Evolutionary conservation across 495 filamentous ascomycete genomes (phyloP), one percentile per base, ranked within the genome.

Genomic region (Saxophila tyrrhenica): DNA sequence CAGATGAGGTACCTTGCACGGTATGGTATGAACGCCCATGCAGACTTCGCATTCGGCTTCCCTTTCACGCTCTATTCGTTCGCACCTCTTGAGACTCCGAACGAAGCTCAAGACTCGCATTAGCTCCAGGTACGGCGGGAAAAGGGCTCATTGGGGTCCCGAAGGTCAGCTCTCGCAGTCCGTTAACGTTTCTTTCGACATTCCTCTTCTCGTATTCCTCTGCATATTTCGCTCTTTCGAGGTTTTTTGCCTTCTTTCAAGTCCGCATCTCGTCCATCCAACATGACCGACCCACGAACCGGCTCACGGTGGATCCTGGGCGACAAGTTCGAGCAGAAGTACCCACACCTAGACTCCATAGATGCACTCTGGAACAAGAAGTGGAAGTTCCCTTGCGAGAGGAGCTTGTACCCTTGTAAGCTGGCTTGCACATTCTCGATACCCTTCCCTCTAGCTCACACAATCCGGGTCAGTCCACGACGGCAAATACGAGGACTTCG

Each of bases 351-450:
- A 51, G 74, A 79, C 10, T 81, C 79, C 15, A 82, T 88, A 62
- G 73, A 80, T 64, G 78, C 75, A 3, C 69, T 90, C 29, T 89
- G 85, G 86, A 81, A 86, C 66, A 78, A 78, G 23, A 84, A 84
- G 66, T 90, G 85, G 86, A 80, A 79, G 64, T 76, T 81, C 54
- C 81, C 58, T 20, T 67, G 62, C 54, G 38, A 50, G 47, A 55
- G 55, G 8, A 50, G 35, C 49, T 61, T 67, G 48, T 69, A 69
- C 52, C 67, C 67, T 24, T 65, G 41, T 44, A 44, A 21, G 41
- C 41, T n/a, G 9, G 7, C 20, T 32, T 15, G 10, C 8, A 11
- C 35, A 20, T 50, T 21, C 3, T 25, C 10, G 17, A 13, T 23
- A 50, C 13, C 22, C 25, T 43, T 39, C 35, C 20, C 23, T 50